phyloP scores from a whole-genome alignment of 2,329 filamentous ascomycete genomes.

The Lachnellula subtilissima region DNA sequence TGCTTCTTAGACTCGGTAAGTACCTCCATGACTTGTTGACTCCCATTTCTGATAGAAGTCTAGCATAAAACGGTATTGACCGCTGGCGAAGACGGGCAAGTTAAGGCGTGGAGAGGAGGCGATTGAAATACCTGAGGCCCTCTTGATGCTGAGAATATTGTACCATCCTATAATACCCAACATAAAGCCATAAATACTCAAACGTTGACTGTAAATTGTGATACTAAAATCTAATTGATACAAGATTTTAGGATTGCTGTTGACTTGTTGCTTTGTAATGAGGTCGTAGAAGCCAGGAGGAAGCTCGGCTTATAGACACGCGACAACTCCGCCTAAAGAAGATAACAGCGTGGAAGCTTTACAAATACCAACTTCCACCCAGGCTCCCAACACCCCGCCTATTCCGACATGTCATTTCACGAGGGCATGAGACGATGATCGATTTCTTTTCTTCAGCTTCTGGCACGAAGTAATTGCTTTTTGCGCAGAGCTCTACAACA shows the following conservation, averaged over 20 bases:
- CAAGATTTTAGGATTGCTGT: too few relatives aligned
- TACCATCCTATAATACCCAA: background rate
- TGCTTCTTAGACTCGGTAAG: constrained; percentile 56
- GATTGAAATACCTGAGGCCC: constrained; percentile 11
- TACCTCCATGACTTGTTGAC: constrained; percentile 1
- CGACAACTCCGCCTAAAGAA: constrained; percentile 9
- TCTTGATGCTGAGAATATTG: background rate
- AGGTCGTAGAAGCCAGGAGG: background rate
- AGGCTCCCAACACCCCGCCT: constrained; percentile 12
- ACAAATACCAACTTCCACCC: constrained; percentile 9
- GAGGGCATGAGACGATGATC: constrained; percentile 25
- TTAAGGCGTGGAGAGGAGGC: constrained; percentile 34
- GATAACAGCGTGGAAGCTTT: constrained; percentile 25
- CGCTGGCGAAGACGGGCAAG: constrained; percentile 37
- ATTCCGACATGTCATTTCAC: constrained; percentile 10
- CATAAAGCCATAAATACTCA: background rate
- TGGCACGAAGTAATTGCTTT: constrained; percentile 22
- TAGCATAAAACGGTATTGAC: constrained; percentile 34
- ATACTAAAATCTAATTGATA: too few relatives aligned
- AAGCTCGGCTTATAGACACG: background rate
- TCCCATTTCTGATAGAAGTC: constrained; percentile 5
- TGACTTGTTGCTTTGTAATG: constrained; percentile 1
- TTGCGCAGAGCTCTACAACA: constrained; percentile 22
- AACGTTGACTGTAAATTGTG: too few relatives aligned
- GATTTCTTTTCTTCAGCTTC: constrained; percentile 16